A percentile compares a stretch with the other conserved stretches of the same genome.
phyloP scores from a whole-genome alignment of 352 stramenopile genomes.

The Phytopythium aichiense region DNA sequence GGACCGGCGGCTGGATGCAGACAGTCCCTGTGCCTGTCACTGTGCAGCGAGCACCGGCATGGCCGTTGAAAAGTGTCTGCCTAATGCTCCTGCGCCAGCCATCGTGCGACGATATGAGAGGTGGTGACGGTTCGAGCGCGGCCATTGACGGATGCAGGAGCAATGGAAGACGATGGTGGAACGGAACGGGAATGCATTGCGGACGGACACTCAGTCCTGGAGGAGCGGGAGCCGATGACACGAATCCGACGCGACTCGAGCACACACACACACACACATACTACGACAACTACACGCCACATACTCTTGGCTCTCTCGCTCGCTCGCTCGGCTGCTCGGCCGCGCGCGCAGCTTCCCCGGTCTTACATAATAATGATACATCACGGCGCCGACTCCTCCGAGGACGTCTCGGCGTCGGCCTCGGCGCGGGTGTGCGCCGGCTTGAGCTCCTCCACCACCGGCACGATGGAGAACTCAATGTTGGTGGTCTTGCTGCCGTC shows the following conservation, averaged over 20 bases:
- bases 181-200: not conserved
- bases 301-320: not conserved
- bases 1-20: not conserved
- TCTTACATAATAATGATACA: conserved; percentile 7
- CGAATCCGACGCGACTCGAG: not conserved
- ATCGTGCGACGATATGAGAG: not conserved
- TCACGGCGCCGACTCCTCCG: conserved; percentile 18
- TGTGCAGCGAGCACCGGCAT: not conserved
- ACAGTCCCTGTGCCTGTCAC: not conserved
- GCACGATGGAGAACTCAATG: conserved; percentile 65
- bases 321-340: not conserved
- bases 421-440: conserved; percentile 7
- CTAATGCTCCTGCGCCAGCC: not conserved
- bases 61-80: not conserved
- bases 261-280: not conserved
- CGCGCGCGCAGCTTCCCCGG: not conserved
- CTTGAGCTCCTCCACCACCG: conserved; percentile 19
- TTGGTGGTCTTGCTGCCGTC: conserved; percentile 43
- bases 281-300: not conserved
- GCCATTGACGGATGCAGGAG: not conserved
- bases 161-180: not conserved
- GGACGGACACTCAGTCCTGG: not conserved
- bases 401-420: conserved; percentile 26
- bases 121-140: not conserved
- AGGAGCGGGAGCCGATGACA: not conserved